Conservation (phyloP, 2,329 filamentous ascomycete species). For the Alternaria longipes region DNA sequence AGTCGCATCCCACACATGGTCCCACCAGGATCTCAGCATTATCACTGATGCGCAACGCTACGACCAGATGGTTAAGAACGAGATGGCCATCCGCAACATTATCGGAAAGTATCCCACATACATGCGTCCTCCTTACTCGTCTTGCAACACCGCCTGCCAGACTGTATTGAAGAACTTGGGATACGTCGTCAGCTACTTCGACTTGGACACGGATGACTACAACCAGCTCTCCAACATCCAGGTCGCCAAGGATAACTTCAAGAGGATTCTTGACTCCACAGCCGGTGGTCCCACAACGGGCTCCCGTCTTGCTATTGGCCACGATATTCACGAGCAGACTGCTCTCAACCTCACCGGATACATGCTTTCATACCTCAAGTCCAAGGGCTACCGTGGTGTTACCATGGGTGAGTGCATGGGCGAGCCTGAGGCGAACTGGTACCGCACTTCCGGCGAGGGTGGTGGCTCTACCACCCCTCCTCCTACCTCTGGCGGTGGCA, state of each 20-base stretch:
- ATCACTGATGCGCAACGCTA: constrained; percentile 56
- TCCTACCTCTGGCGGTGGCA: constrained; percentile 21
- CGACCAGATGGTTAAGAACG: constrained; percentile 63
- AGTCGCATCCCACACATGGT: constrained; percentile 67
- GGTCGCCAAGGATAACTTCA: constrained; percentile 53
- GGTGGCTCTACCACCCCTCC: constrained; percentile 19
- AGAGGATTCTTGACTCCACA: constrained; percentile 39
- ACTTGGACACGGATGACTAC: constrained; percentile 64
- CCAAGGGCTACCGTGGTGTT: constrained; percentile 56
- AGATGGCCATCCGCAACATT: constrained; percentile 65
- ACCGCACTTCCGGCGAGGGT: constrained; percentile 53
- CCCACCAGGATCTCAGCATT: constrained; percentile 59
- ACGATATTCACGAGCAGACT: constrained; percentile 60
- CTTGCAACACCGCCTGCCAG: constrained; percentile 54
- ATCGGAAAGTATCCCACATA: constrained; percentile 65
- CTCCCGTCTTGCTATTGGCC: constrained; percentile 63
- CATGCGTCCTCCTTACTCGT: constrained; percentile 61
- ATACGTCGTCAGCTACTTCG: constrained; percentile 69
- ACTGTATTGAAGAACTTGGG: constrained; percentile 56
- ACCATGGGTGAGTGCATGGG: constrained; percentile 60
- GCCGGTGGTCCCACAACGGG: constrained; percentile 24
- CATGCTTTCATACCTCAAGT: constrained; percentile 53
- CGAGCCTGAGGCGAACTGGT: constrained; percentile 60
- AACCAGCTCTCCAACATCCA: constrained; percentile 47
- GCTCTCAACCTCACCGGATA: constrained; percentile 54